These are phyloP conservation scores for Claviceps sp. DNA, from an alignment of 2,329 filamentous ascomycete genomes.

Conservation along the genomic window DNA sequence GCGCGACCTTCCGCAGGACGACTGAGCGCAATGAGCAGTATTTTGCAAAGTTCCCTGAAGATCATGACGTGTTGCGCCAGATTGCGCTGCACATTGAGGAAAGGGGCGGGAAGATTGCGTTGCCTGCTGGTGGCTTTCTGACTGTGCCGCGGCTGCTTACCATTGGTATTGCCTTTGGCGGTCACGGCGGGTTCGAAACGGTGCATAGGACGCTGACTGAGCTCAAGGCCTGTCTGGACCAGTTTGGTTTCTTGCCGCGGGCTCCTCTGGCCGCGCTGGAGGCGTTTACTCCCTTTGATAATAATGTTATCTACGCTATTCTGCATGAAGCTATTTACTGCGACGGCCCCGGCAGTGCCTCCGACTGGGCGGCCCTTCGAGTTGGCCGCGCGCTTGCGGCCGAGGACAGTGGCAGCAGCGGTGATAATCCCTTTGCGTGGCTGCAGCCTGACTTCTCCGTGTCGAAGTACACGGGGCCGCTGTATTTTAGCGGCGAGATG, in stretches of 20 bases:
- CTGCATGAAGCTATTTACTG: conserved; percentile 85
- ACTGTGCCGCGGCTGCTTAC: conserved; percentile 65
- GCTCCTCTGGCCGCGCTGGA: conserved; percentile 60
- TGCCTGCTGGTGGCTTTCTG: conserved; percentile 61
- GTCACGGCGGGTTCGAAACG: conserved; percentile 61
- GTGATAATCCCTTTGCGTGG: conserved; percentile 33
- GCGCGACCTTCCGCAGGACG: conserved; percentile 55
- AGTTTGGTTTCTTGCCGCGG: conserved; percentile 62
- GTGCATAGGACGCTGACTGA: conserved; percentile 64
- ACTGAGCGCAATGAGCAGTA: conserved; percentile 62
- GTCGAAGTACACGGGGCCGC: conserved; percentile 24
- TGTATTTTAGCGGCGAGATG: conserved; percentile 89
- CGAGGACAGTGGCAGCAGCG: conserved; percentile 14
- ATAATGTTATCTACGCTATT: conserved; percentile 69
- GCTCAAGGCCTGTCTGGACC: conserved; percentile 58
- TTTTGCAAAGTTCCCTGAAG: conserved; percentile 76
- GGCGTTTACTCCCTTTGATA: conserved; percentile 54
- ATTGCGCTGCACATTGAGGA: conserved; percentile 52
- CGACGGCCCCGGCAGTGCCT: conserved; percentile 45
- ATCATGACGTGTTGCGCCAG: conserved; percentile 52
- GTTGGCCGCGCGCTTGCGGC: conserved; percentile 35
- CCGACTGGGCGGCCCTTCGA: conserved; percentile 63
- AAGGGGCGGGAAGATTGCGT: conserved; percentile 33
- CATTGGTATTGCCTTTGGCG: conserved; percentile 65
- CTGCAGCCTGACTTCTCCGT: conserved; percentile 24